Evolutionary conservation across 2,329 filamentous ascomycete genomes (phyloP), one percentile per base, ranked within the genome.

Genomic region (Clonostachys sp.): DNA sequence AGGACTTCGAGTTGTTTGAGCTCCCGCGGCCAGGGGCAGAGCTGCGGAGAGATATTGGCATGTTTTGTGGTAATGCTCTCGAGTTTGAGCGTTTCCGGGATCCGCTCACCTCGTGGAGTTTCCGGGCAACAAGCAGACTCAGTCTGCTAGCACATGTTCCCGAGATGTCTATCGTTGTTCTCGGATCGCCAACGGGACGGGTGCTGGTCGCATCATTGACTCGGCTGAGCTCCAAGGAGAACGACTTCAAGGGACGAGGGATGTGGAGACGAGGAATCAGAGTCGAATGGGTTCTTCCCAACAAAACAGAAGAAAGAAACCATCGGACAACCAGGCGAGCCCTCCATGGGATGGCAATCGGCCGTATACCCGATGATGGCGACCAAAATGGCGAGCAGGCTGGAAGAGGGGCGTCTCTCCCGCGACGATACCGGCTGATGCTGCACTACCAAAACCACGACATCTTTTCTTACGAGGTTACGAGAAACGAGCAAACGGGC

Each of bases 361-460:
- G 80, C 3, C 86, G 83, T 0, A 65, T 88, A 7, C 84, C 82
- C 45, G 74, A 67, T 45, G 60, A 70, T 1, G 49, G 57, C 51
- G 56, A 53, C 47, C 45, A 57, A 34, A 60, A 70, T 1, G 49
- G 57, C 51, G 56, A 53, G 48, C 45, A 57, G 34, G 51, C 48
- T n/a, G 51, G 54, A 33, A 43, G 47, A 46, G 45, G 51, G 39
- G 51, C 56, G 46, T 50, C 56, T 8, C 51, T 59, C 34, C 62
- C 70, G 50, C 70, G 72, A 52, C 72, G 79, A 48, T 91, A 84
- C 74, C 71, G 86, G 49, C 54, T 92, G 48, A 77, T 92, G 61
- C 65, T 91, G 63, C 83, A 88, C 61, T 91, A 86, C 60, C 75
- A 77, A 49, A 82, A 90, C 62, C 82, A 88, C 56, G 78, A 79